Evolutionary conservation across 225 moss, liverwort and hornwort genomes (phyloP), one percentile per base, ranked within the genome.

Genomic region (Thuidium tamariscinum): DNA sequence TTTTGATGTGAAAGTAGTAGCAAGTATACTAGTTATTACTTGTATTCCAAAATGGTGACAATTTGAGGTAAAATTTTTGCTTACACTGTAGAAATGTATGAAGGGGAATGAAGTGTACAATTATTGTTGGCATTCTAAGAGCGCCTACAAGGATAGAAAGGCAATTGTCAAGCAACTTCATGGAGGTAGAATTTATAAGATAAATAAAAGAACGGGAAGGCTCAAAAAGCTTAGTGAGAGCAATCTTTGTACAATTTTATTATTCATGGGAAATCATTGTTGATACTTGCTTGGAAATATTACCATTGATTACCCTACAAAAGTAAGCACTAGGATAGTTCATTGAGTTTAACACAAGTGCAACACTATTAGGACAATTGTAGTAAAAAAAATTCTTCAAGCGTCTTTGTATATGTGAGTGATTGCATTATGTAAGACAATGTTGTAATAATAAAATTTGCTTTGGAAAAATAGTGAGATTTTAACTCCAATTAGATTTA

Each of bases 41-140:
- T 67, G 4, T 22, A 39, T 1, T 11, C 39, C 5, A 12, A 22
- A 67, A 23, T 67, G 2, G 13, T 22, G 13, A 39, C 0, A 68
- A 0, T 7, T 68, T 21, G 0, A 13, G 1, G 9, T 39, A 13
- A 68, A 39, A 12, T 67, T 37, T 2, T 4, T 67, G 0, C 6
- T 0, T 0, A 0, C 6, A 67, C 15, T 34, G 2, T 19, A 5
- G 6, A 2, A 19, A 37, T 67, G 22, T 23, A 1, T 37, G 4
- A 13, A 7, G 12, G 12, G 13, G 13, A 71, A 16, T 27, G 3
- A 27, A 44, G 44, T 2, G 16, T 17, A 16, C 5, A 67, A 1
- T 1, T 11, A 23, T 23, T 68, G 2, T 2, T 39, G 2, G 22
- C 39, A 68, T 68, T 23, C 1, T 13, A 23, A 7, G 25, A 69